Base-by-base conservation (phyloP, 2,329 filamentous ascomycete species). In the Drechslera avenae region DNA sequence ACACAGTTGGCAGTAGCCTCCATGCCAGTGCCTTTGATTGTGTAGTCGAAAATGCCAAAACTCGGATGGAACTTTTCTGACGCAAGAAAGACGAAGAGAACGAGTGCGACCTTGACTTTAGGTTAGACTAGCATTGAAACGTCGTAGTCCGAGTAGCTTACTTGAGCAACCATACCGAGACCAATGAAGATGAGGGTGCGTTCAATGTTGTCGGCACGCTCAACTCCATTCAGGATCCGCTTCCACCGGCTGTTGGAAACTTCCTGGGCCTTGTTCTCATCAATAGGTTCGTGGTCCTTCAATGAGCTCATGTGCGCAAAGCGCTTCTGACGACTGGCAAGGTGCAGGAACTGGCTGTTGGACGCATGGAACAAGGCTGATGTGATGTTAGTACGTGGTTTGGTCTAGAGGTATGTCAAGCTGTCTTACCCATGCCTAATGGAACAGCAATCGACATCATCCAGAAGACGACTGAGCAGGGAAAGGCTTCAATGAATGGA, bases 321-420 rank as follows among this genome's bases (percentile, higher is more conserved):
- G 21, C 67, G 66, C 54, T 68, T 69, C 49, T 72, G 68, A 32
- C 66, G 64, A 31, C 63, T 67, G 2, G 67, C 66, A 30, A 71
- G 52, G 26, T 72, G 60, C 28, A 71, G 41, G 32, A 72, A 72
- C 42, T 72, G 68, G n/a, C 63, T 69, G 44, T 72, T 72, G n/a
- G 68, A 60, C 2, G 67, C 63, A 39, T 71, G 67, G 34, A 72
- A 71, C 42, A 72, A 50, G 7, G 67, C 67, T 46, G 21, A n/a
- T 36, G 7, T 9, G 5, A 12, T 13, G 3, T 37, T 12, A 45
- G 34, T 14, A 23, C 5, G 14, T 37, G 33, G 8, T 8, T 30
- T 17, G 12, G 6, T 13, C 18, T 8, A 10, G 13, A 16, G 26
- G 12, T 3, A 10, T 13, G 23, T n/a, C 4, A 18, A 16, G 3